phyloP scores from a whole-genome alignment of 345 rosid species.

The Melastoma malabathricum region DNA sequence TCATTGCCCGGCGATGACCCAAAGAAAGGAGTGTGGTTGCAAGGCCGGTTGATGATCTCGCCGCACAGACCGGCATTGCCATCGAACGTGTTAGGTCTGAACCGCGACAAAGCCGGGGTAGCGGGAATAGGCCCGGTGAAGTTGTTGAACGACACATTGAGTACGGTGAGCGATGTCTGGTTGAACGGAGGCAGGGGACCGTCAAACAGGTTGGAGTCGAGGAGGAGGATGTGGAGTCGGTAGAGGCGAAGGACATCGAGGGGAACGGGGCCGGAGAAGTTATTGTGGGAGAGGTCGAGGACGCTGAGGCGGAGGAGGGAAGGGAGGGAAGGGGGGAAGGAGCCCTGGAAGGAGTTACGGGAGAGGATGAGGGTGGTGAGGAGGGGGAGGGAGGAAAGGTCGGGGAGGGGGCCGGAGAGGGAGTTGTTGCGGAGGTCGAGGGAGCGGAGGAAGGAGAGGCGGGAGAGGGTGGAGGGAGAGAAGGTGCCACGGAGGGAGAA shows the following conservation, averaged over 20 bases:
- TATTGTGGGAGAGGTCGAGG: conserved; percentile 46
- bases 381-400: conserved; percentile 61
- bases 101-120: conserved; percentile 53
- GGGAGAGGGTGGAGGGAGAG: conserved; percentile 46
- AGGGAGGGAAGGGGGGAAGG: conserved; percentile 52
- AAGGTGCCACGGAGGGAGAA: conserved; percentile 56
- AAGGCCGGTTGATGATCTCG: conserved; percentile 47
- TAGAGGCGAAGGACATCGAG: conserved; percentile 24
- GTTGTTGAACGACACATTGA: conserved; percentile 70
- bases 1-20: conserved; percentile 16
- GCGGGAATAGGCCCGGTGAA: conserved; percentile 56
- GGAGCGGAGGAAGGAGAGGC: conserved; percentile 87
- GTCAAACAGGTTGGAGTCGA: conserved; percentile 52
- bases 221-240: conserved; percentile 46
- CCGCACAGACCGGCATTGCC: conserved; percentile 75
- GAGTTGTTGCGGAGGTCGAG: conserved; percentile 71
- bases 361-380: conserved; percentile 51
- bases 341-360: conserved; percentile 55
- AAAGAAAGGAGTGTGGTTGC: conserved; percentile 61
- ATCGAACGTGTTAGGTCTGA: conserved; percentile 41
- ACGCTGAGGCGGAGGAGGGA: conserved; percentile 43
- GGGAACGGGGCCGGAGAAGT: conserved; percentile 55
- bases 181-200: conserved; percentile 65
- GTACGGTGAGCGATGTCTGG: conserved; percentile 34
- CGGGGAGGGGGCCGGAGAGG: conserved; percentile 70